These are phyloP conservation scores for Penicillium corylophilum DNA, from an alignment of 2,329 filamentous ascomycete genomes.

Conservation along the genomic window DNA sequence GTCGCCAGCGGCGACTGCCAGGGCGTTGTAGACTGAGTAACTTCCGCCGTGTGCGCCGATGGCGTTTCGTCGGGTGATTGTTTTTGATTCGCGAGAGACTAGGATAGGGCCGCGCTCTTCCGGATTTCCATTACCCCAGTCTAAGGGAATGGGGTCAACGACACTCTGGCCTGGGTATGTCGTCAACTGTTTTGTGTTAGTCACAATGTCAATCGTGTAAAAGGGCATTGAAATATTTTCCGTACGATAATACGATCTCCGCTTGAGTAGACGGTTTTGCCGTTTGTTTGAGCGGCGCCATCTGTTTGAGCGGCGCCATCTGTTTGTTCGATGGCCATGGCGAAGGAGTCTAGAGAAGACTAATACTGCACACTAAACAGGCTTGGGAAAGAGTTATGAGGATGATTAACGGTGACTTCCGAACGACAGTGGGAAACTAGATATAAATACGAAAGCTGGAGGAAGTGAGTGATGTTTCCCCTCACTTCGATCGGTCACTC, in stretches of 20 bases:
- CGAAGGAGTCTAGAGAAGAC: not conserved
- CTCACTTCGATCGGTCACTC: not conserved
- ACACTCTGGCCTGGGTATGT: not conserved
- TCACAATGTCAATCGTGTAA: not conserved
- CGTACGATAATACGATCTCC: not conserved
- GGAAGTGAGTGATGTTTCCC: no score
- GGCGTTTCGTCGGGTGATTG: not conserved
- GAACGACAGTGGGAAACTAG: not conserved
- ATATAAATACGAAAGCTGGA: not conserved
- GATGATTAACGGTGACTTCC: not conserved
- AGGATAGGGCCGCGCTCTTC: not conserved
- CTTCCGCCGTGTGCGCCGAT: not conserved
- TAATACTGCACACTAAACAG: not conserved
- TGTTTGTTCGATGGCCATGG: not conserved
- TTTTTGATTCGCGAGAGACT: not conserved
- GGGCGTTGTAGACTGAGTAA: not conserved
- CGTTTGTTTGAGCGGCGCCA: not conserved
- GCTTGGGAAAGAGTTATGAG: not conserved
- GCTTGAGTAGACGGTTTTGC: not conserved
- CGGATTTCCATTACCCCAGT: not conserved
- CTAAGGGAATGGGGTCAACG: not conserved
- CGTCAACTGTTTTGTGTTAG: not conserved
- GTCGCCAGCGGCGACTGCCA: not conserved
- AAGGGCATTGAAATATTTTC: rapidly evolving
- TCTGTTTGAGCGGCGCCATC: not conserved